Conservation (phyloP, 768 basidiomycete species). For the Arthromyces matolae region DNA sequence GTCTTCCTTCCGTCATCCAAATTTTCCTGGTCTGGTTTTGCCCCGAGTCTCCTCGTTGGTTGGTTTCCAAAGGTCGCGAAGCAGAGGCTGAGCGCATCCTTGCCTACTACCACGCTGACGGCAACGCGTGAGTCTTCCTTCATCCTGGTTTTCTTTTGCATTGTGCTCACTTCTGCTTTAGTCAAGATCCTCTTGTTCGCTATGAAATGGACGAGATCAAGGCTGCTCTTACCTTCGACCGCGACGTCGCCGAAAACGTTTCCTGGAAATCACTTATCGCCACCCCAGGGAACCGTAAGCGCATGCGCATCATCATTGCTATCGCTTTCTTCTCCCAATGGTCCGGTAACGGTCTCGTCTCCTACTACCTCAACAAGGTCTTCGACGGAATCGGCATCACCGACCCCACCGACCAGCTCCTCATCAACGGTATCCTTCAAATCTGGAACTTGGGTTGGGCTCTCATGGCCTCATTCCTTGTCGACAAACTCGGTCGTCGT, state of each 20-base stretch:
- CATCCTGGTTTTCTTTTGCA: conserved; percentile 66
- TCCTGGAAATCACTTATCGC: conserved; percentile 47
- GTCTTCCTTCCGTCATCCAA: conserved; percentile 56
- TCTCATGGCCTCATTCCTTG: conserved; percentile 47
- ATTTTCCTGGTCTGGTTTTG: conserved; percentile 55
- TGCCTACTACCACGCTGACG: too few species aligned
- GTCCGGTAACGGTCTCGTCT: too few species aligned
- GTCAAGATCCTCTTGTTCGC: conserved; percentile 53
- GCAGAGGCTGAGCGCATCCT: too few species aligned
- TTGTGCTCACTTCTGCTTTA: too few species aligned
- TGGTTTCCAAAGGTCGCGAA: too few species aligned
- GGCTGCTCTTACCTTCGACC: too few species aligned
- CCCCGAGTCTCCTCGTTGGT: too few species aligned
- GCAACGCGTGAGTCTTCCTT: conserved; percentile 80
- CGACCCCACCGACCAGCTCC: conserved; percentile 38
- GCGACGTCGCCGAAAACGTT: too few species aligned
- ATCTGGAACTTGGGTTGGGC: conserved; percentile 56
- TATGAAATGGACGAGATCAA: conserved; percentile 68
- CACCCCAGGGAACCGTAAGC: conserved; percentile 48
- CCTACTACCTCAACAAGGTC: too few species aligned
- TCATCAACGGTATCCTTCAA: conserved; percentile 49
- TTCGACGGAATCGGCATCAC: too few species aligned
- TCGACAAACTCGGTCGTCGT: conserved; percentile 35
- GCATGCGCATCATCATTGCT: conserved; percentile 54
- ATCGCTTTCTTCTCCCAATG: too few species aligned